Percentiles rank a stretch among this genome's conserved stretches.
These are phyloP conservation scores for Globisporangium takayamanum DNA, from an alignment of 352 stramenopile species.

Conservation along the genomic window DNA sequence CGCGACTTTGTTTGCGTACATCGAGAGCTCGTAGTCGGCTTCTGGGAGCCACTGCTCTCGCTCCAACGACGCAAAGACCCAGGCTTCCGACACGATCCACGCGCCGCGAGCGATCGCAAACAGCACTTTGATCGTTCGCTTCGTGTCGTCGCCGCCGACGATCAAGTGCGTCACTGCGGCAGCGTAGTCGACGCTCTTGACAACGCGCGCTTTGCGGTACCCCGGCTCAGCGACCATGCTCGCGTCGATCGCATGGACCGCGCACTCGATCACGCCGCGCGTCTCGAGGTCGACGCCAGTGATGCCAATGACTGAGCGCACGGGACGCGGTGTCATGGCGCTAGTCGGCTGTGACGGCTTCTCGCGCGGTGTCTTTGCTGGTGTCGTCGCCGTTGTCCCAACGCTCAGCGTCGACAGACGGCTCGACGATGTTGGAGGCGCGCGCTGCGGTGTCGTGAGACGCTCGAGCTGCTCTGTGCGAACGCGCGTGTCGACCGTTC, in stretches of 20 bases:
- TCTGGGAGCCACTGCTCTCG: slow-evolving; percentile 65
- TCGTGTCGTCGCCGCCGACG: slow-evolving; percentile 51
- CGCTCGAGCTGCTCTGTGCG: slow-evolving; percentile 9
- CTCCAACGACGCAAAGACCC: slow-evolving; percentile 75
- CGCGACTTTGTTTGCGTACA: slow-evolving; percentile 42
- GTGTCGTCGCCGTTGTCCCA: slow-evolving; percentile 6
- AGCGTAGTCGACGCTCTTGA: slow-evolving; percentile 71
- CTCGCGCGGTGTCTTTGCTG: slow-evolving; percentile 2
- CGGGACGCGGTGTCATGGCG: slow-evolving; percentile 2
- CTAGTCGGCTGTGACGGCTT: slow-evolving; percentile 9
- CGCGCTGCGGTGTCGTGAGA: slow-evolving; percentile 6
- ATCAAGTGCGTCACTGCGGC: slow-evolving; percentile 73
- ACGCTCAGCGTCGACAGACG: slow-evolving; percentile 10
- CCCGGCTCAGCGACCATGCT: slow-evolving; percentile 38
- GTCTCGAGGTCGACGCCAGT: slow-evolving; percentile 58
- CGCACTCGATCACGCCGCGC: slow-evolving; percentile 58
- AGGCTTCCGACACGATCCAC: slow-evolving; percentile 76
- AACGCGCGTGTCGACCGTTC: slow-evolving; percentile 1
- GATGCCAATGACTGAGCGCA: slow-evolving; percentile 67
- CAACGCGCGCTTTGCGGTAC: slow-evolving; percentile 62
- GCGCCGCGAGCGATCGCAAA: slow-evolving; percentile 76
- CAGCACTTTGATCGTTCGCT: slow-evolving; percentile 80
- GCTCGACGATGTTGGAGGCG: slow-evolving; percentile 4
- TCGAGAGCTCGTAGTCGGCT: slow-evolving; percentile 52
- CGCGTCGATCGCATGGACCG: slow-evolving; percentile 71